phyloP scores from a whole-genome alignment of 2,329 filamentous ascomycete genomes.

The Xylariaceae sp. region DNA sequence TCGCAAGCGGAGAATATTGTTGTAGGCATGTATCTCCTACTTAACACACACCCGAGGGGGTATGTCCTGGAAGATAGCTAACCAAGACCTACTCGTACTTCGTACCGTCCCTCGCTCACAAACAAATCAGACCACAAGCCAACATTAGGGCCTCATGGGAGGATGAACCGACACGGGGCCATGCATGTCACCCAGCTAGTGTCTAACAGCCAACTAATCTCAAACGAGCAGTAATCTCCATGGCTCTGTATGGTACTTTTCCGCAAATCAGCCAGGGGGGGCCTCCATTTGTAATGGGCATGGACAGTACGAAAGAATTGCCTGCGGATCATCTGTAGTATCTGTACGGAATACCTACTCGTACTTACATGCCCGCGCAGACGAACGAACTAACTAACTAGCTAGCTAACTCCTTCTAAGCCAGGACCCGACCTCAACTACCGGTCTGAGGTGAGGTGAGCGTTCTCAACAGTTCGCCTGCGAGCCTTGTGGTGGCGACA shows the following conservation, averaged over 20 bases:
- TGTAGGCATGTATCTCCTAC: background rate
- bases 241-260: slow-evolving; percentile 24
- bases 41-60: background rate
- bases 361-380: too few species aligned
- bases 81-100: too few species aligned
- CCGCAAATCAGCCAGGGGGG: slow-evolving; percentile 13
- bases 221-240: slow-evolving; percentile 16
- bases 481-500: background rate
- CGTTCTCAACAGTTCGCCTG: background rate
- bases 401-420: background rate
- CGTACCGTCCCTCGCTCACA: slow-evolving; percentile 8
- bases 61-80: background rate
- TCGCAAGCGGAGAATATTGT: slow-evolving; percentile 11
- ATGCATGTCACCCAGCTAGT: slow-evolving; percentile 25
- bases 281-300: background rate
- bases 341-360: background rate
- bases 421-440: too few species aligned
- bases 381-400: background rate
- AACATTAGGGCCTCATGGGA: slow-evolving; percentile 25
- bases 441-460: background rate
- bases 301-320: background rate
- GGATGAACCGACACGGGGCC: slow-evolving; percentile 30
- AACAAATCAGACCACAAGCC: slow-evolving; percentile 21
- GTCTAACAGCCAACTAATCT: slow-evolving; percentile 11
- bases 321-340: background rate